Percentiles rank a stretch among this genome's conserved stretches.
Conservation (phyloP, 2,329 filamentous ascomycete species). For the Diaporthe capsici region DNA sequence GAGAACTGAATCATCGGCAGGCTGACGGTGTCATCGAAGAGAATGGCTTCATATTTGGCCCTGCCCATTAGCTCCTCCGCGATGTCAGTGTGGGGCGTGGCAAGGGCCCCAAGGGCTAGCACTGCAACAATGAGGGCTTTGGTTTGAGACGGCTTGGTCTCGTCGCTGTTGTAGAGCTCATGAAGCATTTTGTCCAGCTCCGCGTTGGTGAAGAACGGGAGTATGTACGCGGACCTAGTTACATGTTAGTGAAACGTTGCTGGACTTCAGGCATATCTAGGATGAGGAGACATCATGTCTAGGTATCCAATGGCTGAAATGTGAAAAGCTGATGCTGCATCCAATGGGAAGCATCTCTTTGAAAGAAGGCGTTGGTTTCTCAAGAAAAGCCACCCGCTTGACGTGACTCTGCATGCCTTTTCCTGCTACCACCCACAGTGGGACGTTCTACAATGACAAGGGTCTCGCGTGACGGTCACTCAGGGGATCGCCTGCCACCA, state of each 20-base stretch:
- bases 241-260: neutral
- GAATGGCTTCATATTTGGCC: conserved; percentile 46
- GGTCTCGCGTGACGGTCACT: neutral
- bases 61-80: conserved; percentile 47
- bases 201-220: conserved; percentile 44
- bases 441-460: neutral
- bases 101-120: conserved; percentile 47
- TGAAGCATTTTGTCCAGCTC: conserved; percentile 46
- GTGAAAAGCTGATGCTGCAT: neutral
- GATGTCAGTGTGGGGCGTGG: conserved; percentile 45
- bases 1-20: conserved; percentile 51
- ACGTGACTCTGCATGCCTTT: neutral
- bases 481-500: neutral
- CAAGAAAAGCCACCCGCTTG: neutral
- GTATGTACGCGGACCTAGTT: conserved; percentile 35
- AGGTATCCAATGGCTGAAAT: no score
- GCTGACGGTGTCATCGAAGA: conserved; percentile 50
- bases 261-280: neutral
- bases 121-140: conserved; percentile 46
- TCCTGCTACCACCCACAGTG: neutral
- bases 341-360: neutral
- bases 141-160: conserved; percentile 43
- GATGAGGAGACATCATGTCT: neutral
- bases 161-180: conserved; percentile 41
- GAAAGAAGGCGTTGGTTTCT: neutral